phyloP scores from a whole-genome alignment of 2,329 filamentous ascomycete genomes.

The Alternaria triticimaculans region DNA sequence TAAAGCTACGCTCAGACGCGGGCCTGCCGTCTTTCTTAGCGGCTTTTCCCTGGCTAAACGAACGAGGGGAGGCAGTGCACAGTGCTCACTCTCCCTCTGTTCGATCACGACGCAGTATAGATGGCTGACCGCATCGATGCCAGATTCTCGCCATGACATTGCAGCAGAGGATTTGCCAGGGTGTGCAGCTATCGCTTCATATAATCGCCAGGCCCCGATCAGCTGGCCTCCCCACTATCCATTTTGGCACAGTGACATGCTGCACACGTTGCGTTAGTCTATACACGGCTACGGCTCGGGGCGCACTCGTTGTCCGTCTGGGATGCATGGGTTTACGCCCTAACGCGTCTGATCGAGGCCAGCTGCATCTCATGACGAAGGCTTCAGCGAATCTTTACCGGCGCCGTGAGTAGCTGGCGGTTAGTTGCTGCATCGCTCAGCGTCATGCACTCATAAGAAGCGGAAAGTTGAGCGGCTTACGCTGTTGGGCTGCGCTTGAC shows the following conservation, averaged over 20 bases:
- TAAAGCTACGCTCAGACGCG: constrained; percentile 23
- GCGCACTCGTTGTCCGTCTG: constrained; percentile 32
- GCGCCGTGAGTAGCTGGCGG: constrained; percentile 25
- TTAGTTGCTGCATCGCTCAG: constrained; percentile 30
- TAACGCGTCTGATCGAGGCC: constrained; percentile 32
- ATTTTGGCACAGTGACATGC: constrained; percentile 33
- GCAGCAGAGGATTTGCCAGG: constrained; percentile 15
- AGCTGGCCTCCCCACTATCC: constrained; percentile 31
- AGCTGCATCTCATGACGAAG: constrained; percentile 26
- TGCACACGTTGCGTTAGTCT: constrained; percentile 34
- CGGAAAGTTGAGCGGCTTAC: constrained; percentile 12
- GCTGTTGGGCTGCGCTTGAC: constrained; percentile 2
- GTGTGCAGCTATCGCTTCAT: constrained; percentile 17
- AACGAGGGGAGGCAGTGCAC: constrained; percentile 4
- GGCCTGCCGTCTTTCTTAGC: constrained; percentile 23
- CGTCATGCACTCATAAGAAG: constrained; percentile 18
- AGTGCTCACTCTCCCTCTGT: not conserved
- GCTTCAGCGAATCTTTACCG: constrained; percentile 14
- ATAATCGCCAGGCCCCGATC: constrained; percentile 26
- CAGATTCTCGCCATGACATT: constrained; percentile 24
- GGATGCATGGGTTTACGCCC: constrained; percentile 20
- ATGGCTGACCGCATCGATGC: constrained; percentile 23
- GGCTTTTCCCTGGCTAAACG: constrained; percentile 16
- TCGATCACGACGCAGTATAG: constrained; percentile 7
- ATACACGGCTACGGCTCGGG: constrained; percentile 46